These are phyloP conservation scores for Fusarium sp. DNA, from an alignment of 2,329 filamentous ascomycete species.

Conservation along the genomic window DNA sequence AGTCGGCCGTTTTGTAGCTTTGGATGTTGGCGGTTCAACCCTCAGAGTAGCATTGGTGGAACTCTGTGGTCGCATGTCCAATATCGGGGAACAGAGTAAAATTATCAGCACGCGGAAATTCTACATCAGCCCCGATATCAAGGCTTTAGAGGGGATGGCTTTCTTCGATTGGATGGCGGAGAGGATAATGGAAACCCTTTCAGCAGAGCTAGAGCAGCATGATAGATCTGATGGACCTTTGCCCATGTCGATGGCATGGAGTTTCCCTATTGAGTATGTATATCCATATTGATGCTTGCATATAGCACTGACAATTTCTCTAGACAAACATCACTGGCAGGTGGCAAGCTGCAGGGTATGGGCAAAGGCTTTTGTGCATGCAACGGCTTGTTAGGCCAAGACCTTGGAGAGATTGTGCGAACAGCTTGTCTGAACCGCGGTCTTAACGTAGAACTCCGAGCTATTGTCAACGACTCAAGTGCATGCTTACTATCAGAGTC, in stretches of 20 bases:
- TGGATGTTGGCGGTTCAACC: slow-evolving; percentile 77
- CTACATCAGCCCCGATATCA: slow-evolving; percentile 66
- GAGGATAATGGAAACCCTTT: slow-evolving; percentile 67
- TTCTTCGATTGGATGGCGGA: slow-evolving; percentile 78
- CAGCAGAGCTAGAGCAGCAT: slow-evolving; percentile 54
- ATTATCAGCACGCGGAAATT: slow-evolving; percentile 67
- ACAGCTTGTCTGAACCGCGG: slow-evolving; percentile 62
- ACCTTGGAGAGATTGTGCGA: slow-evolving; percentile 69
- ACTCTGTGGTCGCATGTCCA: slow-evolving; percentile 59
- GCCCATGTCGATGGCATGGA: slow-evolving; percentile 73
- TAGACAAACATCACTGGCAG: slow-evolving; percentile 72
- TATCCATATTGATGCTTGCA: neutral
- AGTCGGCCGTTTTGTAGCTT: slow-evolving; percentile 67
- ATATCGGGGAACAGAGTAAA: slow-evolving; percentile 55
- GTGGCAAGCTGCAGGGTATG: slow-evolving; percentile 70
- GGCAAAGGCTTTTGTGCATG: slow-evolving; percentile 73
- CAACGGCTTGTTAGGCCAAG: slow-evolving; percentile 66
- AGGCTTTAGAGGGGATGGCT: slow-evolving; percentile 65
- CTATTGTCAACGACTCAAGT: slow-evolving; percentile 75
- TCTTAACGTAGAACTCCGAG: slow-evolving; percentile 66
- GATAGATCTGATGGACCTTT: slow-evolving; percentile 57
- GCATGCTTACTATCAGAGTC: slow-evolving; percentile 74
- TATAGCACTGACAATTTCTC: slow-evolving; percentile 38
- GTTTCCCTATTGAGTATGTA: slow-evolving; percentile 71
- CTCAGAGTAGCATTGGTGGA: slow-evolving; percentile 73